A percentile compares a stretch with the other conserved stretches of the same genome.
phyloP scores from a whole-genome alignment of 768 basidiomycete species.

The Obba rivulosa region DNA sequence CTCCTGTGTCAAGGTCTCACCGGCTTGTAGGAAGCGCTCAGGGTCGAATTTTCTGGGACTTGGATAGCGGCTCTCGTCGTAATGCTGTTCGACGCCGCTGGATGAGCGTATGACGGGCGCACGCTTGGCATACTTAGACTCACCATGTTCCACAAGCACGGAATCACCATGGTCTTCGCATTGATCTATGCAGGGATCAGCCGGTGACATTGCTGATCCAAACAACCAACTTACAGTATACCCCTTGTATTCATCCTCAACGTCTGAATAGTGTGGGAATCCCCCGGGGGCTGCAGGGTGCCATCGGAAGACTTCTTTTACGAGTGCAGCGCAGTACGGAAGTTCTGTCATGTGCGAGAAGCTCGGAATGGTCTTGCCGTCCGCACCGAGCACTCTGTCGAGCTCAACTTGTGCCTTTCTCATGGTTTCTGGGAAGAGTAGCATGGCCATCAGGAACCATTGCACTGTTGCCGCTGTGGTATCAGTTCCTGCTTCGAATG shows the following conservation, averaged over 20 bases:
- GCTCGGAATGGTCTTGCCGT: neutral
- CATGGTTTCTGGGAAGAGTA: neutral
- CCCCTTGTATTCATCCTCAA: conserved; percentile 4
- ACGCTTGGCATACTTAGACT: neutral
- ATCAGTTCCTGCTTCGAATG: conserved; percentile 21
- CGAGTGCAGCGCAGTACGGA: conserved; percentile 8
- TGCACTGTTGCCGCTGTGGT: conserved; percentile 10
- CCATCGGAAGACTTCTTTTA: conserved; percentile 10
- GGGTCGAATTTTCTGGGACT: conserved; percentile 5
- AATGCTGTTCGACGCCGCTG: neutral
- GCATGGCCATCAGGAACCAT: neutral
- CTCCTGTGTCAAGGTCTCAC: neutral
- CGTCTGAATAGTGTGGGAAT: neutral
- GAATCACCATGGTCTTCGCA: neutral
- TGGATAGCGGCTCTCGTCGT: conserved; percentile 1
- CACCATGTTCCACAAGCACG: conserved; percentile 2
- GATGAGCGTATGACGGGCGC: neutral
- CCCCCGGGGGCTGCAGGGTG: neutral
- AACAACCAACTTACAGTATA: neutral
- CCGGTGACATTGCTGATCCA: neutral
- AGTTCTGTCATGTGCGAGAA: neutral
- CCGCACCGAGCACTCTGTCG: neutral
- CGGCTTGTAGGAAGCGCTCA: conserved; percentile 5
- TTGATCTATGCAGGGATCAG: neutral
- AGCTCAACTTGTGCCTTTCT: conserved; percentile 2